Conservation (phyloP, 1,284 basidiomycete genomes). For the Polyporus tsugae region DNA sequence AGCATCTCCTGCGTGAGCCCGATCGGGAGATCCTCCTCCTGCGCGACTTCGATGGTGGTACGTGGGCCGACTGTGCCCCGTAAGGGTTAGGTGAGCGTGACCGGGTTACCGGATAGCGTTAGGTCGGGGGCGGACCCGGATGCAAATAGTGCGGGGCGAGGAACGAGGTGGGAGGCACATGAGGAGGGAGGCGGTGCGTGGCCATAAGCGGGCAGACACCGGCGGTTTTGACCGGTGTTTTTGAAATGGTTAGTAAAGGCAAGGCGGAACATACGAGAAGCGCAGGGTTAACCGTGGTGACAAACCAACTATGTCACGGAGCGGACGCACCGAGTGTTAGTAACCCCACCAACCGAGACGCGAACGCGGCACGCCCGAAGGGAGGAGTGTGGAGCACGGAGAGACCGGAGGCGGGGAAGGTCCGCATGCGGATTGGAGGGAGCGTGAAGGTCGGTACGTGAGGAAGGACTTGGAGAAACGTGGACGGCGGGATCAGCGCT, state of each 20-base stretch:
- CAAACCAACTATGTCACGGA: not conserved
- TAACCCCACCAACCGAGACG: constrained; percentile 65
- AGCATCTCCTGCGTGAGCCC: constrained; percentile 81
- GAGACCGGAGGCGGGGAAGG: constrained; percentile 74
- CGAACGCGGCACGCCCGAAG: constrained; percentile 73
- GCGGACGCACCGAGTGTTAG: constrained; percentile 52
- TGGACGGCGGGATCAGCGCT: constrained; percentile 91
- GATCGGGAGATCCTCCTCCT: constrained; percentile 73
- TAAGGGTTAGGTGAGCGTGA: not conserved
- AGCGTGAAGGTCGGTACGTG: constrained; percentile 73
- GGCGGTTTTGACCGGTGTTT: not conserved
- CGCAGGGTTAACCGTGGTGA: not conserved
- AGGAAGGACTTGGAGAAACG: constrained; percentile 78
- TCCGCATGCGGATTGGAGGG: constrained; percentile 74
- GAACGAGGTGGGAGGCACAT: not conserved
- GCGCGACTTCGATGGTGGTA: constrained; percentile 72
- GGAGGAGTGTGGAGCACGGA: constrained; percentile 86
- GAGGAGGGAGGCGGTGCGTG: not conserved
- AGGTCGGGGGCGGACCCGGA: not conserved
- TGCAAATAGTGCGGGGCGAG: not conserved
- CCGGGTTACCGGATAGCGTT: not conserved
- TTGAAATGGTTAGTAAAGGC: not conserved
- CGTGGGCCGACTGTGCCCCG: constrained; percentile 44
- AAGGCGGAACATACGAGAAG: not conserved
- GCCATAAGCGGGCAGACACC: not conserved